Evolutionary conservation across 108 stramenopile species (phyloP).

Genomic region (Cylindrotheca fusiformis): DNA sequence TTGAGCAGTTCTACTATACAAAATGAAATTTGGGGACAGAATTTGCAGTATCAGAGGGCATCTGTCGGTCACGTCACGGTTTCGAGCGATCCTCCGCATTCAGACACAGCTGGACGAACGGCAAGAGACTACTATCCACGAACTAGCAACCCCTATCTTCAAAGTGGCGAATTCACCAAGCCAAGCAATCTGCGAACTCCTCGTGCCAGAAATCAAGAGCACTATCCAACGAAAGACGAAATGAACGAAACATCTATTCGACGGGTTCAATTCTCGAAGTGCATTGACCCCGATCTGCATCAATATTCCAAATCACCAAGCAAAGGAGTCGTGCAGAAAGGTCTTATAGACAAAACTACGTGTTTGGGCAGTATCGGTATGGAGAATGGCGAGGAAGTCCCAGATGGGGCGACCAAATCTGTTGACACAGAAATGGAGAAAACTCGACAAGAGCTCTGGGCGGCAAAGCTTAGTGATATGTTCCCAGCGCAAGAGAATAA

Average conservation of each 20-base stretch:
- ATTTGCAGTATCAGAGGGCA: no score
- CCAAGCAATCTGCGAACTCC: neutral
- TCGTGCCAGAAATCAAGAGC: neutral
- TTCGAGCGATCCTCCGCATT: neutral
- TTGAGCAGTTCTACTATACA: neutral
- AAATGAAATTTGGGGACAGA: neutral
- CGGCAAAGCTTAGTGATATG: neutral
- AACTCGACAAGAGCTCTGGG: neutral
- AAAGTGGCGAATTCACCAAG: neutral
- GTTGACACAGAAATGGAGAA: no score
- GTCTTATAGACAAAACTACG: no score
- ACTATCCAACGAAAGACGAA: neutral
- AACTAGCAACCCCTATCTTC: neutral
- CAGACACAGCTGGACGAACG: neutral
- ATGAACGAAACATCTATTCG: neutral
- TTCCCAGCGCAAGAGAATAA: neutral
- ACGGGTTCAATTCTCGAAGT: neutral
- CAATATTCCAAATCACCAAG: no score
- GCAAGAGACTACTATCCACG: neutral
- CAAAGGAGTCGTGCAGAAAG: no score
- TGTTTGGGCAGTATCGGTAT: no score
- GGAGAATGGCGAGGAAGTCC: no score
- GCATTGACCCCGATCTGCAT: neutral
- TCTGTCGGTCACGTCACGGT: neutral
- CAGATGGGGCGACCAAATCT: no score